Evolutionary conservation across 768 basidiomycete species (phyloP), one percentile per base, ranked within the genome.

Genomic region (Phanerochaete carnosa): DNA sequence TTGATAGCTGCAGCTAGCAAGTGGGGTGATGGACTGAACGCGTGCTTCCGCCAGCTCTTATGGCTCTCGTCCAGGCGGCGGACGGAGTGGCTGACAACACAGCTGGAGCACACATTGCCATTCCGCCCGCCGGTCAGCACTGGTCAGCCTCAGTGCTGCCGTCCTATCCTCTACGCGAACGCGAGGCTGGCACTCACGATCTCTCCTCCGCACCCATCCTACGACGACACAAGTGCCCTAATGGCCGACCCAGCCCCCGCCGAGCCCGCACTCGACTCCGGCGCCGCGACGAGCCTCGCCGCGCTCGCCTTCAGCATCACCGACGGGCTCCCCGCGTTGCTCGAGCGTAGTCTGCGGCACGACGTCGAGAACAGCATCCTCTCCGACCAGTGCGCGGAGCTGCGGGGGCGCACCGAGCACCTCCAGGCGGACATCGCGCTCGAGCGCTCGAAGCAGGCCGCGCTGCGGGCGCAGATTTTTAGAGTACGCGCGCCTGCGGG

Each of bases 361-460:
- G 62, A 65, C n/a, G 26, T 59, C 22, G 59, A 58, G 26, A 62
- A 55, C 54, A 59, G 60, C 45, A 26, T 60, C 11, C 60, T 64
- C n/a, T 45, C 51, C 22, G 56, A 57, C 26, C 64, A 64, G 37
- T 66, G 65, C 46, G 39, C 45, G 25, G 46, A 37, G 33, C 60
- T 65, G 19, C 35, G 47, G 46, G 32, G 16, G 13, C 59, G 59
- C 16, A 46, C 66, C n/a, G 61, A 59, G 25, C 39, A 45, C 29
- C 35, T 54, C 9, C 62, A 62, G 43, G 57, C 39, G 26, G 61
- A 55, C 58, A 59, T 65, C 50, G 53, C 51, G 13, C 25, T 62
- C 26, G 63, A 66, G 60, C 50, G 58, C 45, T 61, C 60, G 59
- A 65, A 62, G 58, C 65, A 65, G 55, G 56, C 7, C n/a, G 19